Evolutionary conservation across 2,329 filamentous ascomycete species (phyloP).

Genomic region (Pseudogymnoascus sp.): DNA sequence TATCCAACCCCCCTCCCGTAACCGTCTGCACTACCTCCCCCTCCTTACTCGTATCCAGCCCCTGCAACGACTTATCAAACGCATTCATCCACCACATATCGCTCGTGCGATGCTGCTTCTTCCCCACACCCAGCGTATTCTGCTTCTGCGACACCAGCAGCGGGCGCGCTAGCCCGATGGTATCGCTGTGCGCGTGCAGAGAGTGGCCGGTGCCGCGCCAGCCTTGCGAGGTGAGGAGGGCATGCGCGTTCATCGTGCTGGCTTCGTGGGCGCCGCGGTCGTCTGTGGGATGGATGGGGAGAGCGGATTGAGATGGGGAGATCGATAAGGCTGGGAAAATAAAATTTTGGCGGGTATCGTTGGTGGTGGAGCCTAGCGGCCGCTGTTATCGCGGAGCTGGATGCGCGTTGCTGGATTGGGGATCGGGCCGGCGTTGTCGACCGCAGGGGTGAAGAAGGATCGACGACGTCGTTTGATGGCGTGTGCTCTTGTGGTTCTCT

Average conservation of each 20-base stretch:
- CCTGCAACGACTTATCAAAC: slow-evolving; percentile 83
- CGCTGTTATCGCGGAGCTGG: slow-evolving; percentile 2
- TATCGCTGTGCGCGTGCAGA: slow-evolving; percentile 65
- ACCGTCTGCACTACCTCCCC: slow-evolving; percentile 50
- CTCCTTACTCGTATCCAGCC: slow-evolving; percentile 57
- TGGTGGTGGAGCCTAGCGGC: slow-evolving; percentile 2
- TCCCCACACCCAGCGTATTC: slow-evolving; percentile 73
- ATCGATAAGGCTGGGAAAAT: slow-evolving; percentile 8
- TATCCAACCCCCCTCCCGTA: slow-evolving; percentile 46
- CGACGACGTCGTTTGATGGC: neutral
- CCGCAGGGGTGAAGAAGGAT: neutral
- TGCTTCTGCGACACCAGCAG: slow-evolving; percentile 76
- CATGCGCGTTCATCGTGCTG: slow-evolving; percentile 69
- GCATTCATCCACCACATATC: slow-evolving; percentile 98
- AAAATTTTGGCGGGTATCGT: slow-evolving; percentile 4
- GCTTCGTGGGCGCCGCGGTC: neutral
- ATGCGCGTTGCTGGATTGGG: neutral
- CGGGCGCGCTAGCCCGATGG: slow-evolving; percentile 72
- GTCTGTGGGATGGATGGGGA: neutral
- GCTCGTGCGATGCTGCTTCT: slow-evolving; percentile 55
- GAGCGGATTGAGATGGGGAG: neutral
- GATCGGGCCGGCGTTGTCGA: neutral
- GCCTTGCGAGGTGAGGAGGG: slow-evolving; percentile 75
- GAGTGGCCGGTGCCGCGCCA: slow-evolving; percentile 87
- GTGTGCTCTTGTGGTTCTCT: neutral